These are phyloP conservation scores for Exophiala phaeomuriformis DNA, from an alignment of 2,329 filamentous ascomycete genomes.

Conservation along the genomic window DNA sequence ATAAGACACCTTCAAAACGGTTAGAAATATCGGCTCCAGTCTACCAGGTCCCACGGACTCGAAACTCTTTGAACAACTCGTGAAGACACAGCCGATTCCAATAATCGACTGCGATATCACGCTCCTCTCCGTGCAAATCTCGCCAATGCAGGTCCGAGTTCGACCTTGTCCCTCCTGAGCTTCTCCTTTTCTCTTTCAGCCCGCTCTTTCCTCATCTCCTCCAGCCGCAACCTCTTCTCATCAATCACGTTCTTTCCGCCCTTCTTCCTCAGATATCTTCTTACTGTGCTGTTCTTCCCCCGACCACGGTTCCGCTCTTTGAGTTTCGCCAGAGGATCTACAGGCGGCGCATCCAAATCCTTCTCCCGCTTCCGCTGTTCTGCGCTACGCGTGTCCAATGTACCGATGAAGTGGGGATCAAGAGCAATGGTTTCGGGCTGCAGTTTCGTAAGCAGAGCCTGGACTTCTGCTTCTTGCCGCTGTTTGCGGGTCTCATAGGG, in stretches of 20 bases:
- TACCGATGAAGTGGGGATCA: conserved; percentile 85
- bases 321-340: conserved; percentile 51
- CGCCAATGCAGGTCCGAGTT: conserved; percentile 76
- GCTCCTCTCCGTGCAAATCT: conserved; percentile 57
- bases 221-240: conserved; percentile 80
- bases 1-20: no score
- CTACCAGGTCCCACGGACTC: no score
- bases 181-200: conserved; percentile 62
- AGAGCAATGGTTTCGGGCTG: conserved; percentile 95
- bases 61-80: no score
- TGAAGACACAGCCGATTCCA: no score
- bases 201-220: conserved; percentile 66
- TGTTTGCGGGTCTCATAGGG: conserved; percentile 92
- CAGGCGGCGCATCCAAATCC: conserved; percentile 66
- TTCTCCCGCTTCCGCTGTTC: conserved; percentile 68
- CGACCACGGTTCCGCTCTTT: conserved; percentile 62
- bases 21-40: no score
- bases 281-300: conserved; percentile 81
- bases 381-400: conserved; percentile 72
- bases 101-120: not conserved
- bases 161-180: conserved; percentile 59
- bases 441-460: conserved; percentile 83
- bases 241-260: conserved; percentile 90
- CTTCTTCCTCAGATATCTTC: conserved; percentile 87
- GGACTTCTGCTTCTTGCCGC: conserved; percentile 86